Evolutionary conservation across 2,329 filamentous ascomycete genomes (phyloP).

Genomic region (Talaromyces rugulosus): DNA sequence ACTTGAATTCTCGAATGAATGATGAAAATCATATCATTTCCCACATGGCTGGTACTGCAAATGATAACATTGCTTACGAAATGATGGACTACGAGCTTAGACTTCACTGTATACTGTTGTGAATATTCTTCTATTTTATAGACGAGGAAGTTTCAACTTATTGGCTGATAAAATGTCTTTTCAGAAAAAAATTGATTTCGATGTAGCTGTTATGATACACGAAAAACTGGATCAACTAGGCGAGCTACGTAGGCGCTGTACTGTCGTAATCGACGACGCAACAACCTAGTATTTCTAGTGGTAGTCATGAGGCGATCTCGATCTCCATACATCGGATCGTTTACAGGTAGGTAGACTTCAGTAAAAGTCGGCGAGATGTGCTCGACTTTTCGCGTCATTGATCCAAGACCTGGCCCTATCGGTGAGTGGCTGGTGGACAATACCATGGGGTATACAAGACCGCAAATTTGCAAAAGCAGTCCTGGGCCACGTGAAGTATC

Average conservation of each 20-base stretch:
- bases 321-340: neutral
- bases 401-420: neutral
- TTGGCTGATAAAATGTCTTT: neutral
- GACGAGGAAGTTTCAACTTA: neutral
- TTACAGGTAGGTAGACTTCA: neutral
- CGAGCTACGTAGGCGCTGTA: neutral
- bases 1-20: neutral
- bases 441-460: neutral
- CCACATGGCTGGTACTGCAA: neutral
- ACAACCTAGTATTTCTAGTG: neutral
- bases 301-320: neutral
- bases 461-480: neutral
- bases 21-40: neutral
- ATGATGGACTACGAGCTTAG: neutral
- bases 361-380: neutral
- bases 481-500: neutral
- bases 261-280: neutral
- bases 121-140: neutral
- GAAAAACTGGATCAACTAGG: neutral
- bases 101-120: too few relatives aligned
- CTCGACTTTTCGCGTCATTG: neutral
- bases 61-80: neutral
- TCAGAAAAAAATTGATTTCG: neutral
- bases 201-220: neutral
- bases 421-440: too few relatives aligned